These are phyloP conservation scores for Amanita exitialis DNA, from an alignment of 768 basidiomycete genomes.

Conservation along the genomic window DNA sequence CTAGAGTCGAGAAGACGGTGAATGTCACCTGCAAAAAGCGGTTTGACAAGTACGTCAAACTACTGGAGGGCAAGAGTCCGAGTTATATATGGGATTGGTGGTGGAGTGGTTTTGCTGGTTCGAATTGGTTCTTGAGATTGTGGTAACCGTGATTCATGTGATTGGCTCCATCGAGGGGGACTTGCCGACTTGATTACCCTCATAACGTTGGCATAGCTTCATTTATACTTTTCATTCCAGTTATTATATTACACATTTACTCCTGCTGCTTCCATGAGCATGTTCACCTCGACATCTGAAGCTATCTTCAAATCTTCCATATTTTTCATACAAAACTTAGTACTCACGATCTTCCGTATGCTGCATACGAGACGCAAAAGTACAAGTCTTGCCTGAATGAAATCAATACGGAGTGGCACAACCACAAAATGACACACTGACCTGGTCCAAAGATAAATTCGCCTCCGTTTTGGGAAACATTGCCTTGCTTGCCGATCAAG, in stretches of 20 bases:
- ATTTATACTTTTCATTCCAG: not conserved
- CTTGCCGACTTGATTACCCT: not conserved
- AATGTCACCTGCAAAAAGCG: not conserved
- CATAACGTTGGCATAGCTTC: not conserved
- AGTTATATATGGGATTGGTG: not conserved
- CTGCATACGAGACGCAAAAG: conserved; percentile 47
- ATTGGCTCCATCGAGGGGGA: not conserved
- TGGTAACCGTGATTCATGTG: not conserved
- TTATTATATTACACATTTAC: conserved; percentile 12
- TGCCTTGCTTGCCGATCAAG: conserved; percentile 52
- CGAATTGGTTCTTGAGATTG: not conserved
- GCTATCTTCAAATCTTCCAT: not conserved
- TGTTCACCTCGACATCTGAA: conserved; percentile 37
- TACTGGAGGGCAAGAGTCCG: not conserved
- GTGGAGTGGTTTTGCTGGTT: not conserved
- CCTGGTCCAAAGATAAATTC: conserved; percentile 56
- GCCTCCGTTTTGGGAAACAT: conserved; percentile 51
- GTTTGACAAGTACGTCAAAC: not conserved
- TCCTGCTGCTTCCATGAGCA: conserved; percentile 36
- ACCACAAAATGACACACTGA: conserved; percentile 14
- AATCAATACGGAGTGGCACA: not conserved
- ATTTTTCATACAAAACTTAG: conserved; percentile 12
- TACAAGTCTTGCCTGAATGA: conserved; percentile 30
- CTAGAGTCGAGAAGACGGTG: not conserved
- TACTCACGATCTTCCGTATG: conserved; percentile 50